Conservation (phyloP, 2,329 filamentous ascomycete species). For the Penicillium sp. region DNA sequence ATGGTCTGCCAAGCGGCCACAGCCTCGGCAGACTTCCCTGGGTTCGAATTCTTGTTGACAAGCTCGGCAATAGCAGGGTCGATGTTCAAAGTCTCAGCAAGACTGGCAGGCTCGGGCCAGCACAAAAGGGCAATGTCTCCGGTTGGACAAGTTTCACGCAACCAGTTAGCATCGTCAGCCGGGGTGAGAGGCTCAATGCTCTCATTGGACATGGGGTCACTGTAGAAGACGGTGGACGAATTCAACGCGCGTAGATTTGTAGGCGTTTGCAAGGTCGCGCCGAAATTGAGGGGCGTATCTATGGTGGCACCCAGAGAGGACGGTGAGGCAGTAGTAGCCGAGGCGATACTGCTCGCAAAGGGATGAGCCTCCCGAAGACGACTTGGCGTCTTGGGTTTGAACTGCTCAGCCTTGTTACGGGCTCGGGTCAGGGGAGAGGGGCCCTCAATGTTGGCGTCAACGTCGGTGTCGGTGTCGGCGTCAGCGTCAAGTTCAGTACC, state of each 20-base stretch:
- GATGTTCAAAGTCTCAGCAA: background rate
- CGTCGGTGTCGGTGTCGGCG: background rate
- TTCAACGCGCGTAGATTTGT: background rate
- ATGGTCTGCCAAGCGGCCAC: background rate
- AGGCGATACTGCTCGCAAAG: constrained; percentile 24
- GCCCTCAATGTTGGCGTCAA: constrained; percentile 11
- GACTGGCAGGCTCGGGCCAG: constrained; percentile 20
- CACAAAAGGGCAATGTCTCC: constrained; percentile 23
- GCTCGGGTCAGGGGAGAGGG: constrained; percentile 34
- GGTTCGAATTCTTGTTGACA: background rate
- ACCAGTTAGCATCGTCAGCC: constrained; percentile 24
- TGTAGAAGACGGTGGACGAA: background rate
- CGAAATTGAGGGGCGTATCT: background rate
- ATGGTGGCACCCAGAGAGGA: background rate
- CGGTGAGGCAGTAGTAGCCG: constrained; percentile 12
- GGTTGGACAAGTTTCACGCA: constrained; percentile 25
- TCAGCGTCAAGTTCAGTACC: constrained; percentile 20
- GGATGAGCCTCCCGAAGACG: constrained; percentile 38
- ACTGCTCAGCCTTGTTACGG: constrained; percentile 39
- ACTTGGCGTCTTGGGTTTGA: constrained; percentile 45
- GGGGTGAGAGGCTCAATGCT: background rate
- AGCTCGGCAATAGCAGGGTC: background rate
- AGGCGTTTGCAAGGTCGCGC: background rate
- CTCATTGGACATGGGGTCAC: constrained; percentile 1
- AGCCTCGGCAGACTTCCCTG: background rate